Evolutionary conservation across 371 early-diverging fungal species (phyloP), one percentile per base, ranked within the genome.

Genomic region (Entomophthora muscae): DNA sequence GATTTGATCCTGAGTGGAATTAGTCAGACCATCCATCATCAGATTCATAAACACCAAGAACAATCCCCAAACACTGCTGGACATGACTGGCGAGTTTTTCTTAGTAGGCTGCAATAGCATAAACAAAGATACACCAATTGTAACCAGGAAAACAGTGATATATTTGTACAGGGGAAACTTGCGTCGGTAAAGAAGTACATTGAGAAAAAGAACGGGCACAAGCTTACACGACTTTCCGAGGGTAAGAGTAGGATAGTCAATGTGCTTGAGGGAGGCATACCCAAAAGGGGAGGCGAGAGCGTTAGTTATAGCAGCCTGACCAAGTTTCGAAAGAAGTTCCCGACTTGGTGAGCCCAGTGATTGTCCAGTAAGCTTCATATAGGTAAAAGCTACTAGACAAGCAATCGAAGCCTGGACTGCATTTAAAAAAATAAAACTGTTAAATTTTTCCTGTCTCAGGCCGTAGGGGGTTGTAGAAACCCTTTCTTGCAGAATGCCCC

Each of bases 181-280:
- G 42, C 87, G 81, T 28, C 90, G 83, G 73, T 96, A 93, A 30
- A 98, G 78, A 27, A 98, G 56, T 57, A 90, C 81, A 73, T 90
- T 92, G 93, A 96, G 95, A 63, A 94, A 59, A 78, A 96, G 81
- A 30, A 98, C 93, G 1, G 98, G 98, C 5, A 99, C 80, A 32
- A 99, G 83, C 70, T 98, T 99, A 77, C 98, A 96, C 24, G 94
- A 90, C 72, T 98, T 96, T 62, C 94, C 95, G 32, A 99, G 76
- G 53, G 93, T 90, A 81, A 98, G 79, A 22, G 98, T 98, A 23
- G 96, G 97, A 74, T 96, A 98, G 73, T 95, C 92, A 66, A 98
- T 89, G 69, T 93, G 91, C 58, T 86, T 85, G 33, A 98, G 75
- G 10, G 94, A 81, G 21, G 86, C 89, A 73, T 93, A 95, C 12